Evolutionary conservation across 768 basidiomycete species (phyloP), one percentile per base, ranked within the genome.

Genomic region (Boletus pseudopeckii): DNA sequence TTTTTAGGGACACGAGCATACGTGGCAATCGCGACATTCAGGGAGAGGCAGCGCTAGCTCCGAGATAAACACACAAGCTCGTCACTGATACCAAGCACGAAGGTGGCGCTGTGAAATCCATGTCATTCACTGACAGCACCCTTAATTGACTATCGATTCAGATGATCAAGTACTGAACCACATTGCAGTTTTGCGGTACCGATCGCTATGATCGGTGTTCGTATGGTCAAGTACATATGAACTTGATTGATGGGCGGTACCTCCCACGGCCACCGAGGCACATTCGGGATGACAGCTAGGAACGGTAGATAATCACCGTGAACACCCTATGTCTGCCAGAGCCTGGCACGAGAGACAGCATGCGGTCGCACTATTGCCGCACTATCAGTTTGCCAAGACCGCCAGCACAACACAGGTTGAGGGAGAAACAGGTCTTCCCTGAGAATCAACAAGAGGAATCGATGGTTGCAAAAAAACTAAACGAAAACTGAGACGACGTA

Each of bases 81-180:
- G 11, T 18, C 37, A 24, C 14, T 44, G n/a, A n/a, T n/a, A n/a
- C 28, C 11, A 33, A 28, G 46, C 32, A 34, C 18, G 18, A 36
- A 40, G 13, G 30, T 56, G 37, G 42, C 45, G 38, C 22, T n/a
- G n/a, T n/a, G n/a, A 37, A 8, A 42, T 28, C 20, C 38, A 28
- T 26, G 55, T 52, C 49, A 44, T 5, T 37, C 30, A 14, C 24
- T 11, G 60, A 58, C 60, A 62, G 45, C n/a, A 37, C 37, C 45
- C 54, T 50, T 36, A 48, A 17, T 45, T 48, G 49, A 40, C 30
- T 4, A 54, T 45, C 39, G 57, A 55, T 3, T 28, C 24, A 26
- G n/a, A n/a, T n/a, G n/a, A n/a, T n/a, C n/a, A n/a, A n/a, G n/a
- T n/a, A n/a, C n/a, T n/a, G n/a, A n/a, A n/a, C n/a, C n/a, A n/a